phyloP scores from a whole-genome alignment of 1,284 basidiomycete genomes.

The Jaminaea rosea region DNA sequence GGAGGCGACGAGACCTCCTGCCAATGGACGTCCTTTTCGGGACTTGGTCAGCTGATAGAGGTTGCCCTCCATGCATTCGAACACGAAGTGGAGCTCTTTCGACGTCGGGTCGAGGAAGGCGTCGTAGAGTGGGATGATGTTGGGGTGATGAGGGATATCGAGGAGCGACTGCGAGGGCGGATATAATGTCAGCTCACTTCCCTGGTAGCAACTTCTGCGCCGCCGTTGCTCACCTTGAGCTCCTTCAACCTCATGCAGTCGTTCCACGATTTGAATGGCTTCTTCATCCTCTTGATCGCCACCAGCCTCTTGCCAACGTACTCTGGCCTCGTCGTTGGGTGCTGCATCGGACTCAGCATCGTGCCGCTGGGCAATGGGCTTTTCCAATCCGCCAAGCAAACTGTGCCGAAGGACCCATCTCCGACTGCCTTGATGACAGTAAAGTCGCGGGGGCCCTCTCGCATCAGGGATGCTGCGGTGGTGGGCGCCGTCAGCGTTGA shows the following conservation, averaged over 20 bases:
- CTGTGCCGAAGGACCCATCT: slow-evolving; percentile 64
- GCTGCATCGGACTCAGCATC: slow-evolving; percentile 46
- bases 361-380: slow-evolving; percentile 58
- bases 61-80: slow-evolving; percentile 99
- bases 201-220: neutral
- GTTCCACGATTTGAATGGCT: slow-evolving; percentile 92
- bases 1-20: slow-evolving; percentile 85
- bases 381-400: slow-evolving; percentile 99
- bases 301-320: slow-evolving; percentile 90
- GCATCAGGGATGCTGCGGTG: slow-evolving; percentile 37
- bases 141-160: slow-evolving; percentile 84
- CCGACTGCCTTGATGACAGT: slow-evolving; percentile 42
- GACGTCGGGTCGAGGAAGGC: slow-evolving; percentile 88
- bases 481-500: slow-evolving; percentile 12
- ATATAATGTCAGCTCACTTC: too few relatives aligned
- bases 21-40: slow-evolving; percentile 82
- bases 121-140: slow-evolving; percentile 97
- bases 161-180: slow-evolving; percentile 66
- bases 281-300: slow-evolving; percentile 97
- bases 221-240: slow-evolving; percentile 62
- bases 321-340: slow-evolving; percentile 67
- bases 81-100: slow-evolving; percentile 96
- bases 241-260: slow-evolving; percentile 93
- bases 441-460: slow-evolving; percentile 36
- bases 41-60: slow-evolving; percentile 98